Evolutionary conservation across 441 rosid species (phyloP).

Genomic region (Aquilaria agallochum): DNA sequence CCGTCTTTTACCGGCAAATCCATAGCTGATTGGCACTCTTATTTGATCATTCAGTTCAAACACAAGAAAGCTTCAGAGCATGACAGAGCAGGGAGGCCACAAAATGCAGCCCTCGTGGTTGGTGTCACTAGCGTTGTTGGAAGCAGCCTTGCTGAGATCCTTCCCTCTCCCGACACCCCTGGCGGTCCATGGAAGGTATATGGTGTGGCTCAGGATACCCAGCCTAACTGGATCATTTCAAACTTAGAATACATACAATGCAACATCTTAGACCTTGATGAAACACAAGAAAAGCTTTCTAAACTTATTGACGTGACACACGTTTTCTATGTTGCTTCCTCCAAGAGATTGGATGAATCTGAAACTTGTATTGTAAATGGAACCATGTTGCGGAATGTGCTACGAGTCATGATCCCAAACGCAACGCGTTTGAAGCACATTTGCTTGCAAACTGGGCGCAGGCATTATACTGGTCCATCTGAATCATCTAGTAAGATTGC

Average conservation of each 20-base stretch:
- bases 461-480: slow-evolving; percentile 31
- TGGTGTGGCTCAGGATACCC: slow-evolving; percentile 30
- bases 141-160: slow-evolving; percentile 38
- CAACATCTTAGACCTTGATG: slow-evolving; percentile 20
- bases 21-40: too few relatives aligned
- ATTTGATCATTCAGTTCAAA: too few relatives aligned
- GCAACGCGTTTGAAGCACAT: slow-evolving; percentile 32
- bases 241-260: slow-evolving; percentile 32
- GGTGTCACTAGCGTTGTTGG: slow-evolving; percentile 31
- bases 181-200: slow-evolving; percentile 47
- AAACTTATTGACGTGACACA: slow-evolving; percentile 33
- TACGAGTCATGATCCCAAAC: slow-evolving; percentile 29
- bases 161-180: slow-evolving; percentile 32
- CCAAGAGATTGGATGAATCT: slow-evolving; percentile 12
- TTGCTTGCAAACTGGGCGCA: slow-evolving; percentile 39
- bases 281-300: slow-evolving; percentile 24
- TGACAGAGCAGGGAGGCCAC: not conserved
- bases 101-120: slow-evolving; percentile 15
- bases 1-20: not conserved
- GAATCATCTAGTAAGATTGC: slow-evolving; percentile 8
- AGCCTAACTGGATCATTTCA: slow-evolving; percentile 22
- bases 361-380: slow-evolving; percentile 32
- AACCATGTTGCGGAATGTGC: slow-evolving; percentile 34
- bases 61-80: not conserved
- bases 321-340: slow-evolving; percentile 29